These are phyloP conservation scores for Hygrophila difformis DNA, from an alignment of 257 asterid species.

Conservation along the genomic window DNA sequence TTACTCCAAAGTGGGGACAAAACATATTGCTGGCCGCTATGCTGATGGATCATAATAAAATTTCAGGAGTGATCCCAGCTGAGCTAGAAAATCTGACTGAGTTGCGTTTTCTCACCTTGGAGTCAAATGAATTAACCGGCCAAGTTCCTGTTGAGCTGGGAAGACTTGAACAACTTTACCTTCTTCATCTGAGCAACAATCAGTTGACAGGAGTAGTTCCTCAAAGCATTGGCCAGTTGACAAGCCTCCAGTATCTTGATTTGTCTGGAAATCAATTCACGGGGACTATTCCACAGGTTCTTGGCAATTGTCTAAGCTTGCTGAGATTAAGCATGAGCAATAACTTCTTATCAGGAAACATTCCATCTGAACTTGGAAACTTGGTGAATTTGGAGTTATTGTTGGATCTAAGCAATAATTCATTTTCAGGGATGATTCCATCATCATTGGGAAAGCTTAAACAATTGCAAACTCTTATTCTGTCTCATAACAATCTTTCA, in stretches of 20 bases:
- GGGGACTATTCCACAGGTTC: constrained; percentile 42
- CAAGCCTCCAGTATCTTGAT: constrained; percentile 43
- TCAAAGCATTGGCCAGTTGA: constrained; percentile 29
- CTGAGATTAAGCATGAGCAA: constrained; percentile 39
- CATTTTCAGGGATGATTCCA: constrained; percentile 53
- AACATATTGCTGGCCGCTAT: constrained; percentile 37
- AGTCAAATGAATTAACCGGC: constrained; percentile 52
- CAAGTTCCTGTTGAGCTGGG: constrained; percentile 47
- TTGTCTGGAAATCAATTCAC: constrained; percentile 42
- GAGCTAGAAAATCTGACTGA: constrained; percentile 50
- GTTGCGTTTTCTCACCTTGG: constrained; percentile 39
- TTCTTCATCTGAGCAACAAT: constrained; percentile 50
- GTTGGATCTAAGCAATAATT: constrained; percentile 61
- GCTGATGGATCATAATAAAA: constrained; percentile 31
- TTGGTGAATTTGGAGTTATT: constrained; percentile 30
- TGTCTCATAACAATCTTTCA: constrained; percentile 54
- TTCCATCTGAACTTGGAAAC: constrained; percentile 53
- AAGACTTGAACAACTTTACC: constrained; percentile 23
- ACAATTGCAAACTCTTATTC: constrained; percentile 45
- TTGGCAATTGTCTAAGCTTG: constrained; percentile 35
- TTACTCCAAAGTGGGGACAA: constrained; percentile 53
- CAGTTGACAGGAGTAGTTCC: constrained; percentile 58
- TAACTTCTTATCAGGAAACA: constrained; percentile 45
- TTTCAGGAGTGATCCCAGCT: constrained; percentile 63
- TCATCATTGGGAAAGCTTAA: constrained; percentile 41